These are phyloP conservation scores for Tardiomyces blankii DNA, from an alignment of 1,139 yeast genomes.

Conservation along the genomic window DNA sequence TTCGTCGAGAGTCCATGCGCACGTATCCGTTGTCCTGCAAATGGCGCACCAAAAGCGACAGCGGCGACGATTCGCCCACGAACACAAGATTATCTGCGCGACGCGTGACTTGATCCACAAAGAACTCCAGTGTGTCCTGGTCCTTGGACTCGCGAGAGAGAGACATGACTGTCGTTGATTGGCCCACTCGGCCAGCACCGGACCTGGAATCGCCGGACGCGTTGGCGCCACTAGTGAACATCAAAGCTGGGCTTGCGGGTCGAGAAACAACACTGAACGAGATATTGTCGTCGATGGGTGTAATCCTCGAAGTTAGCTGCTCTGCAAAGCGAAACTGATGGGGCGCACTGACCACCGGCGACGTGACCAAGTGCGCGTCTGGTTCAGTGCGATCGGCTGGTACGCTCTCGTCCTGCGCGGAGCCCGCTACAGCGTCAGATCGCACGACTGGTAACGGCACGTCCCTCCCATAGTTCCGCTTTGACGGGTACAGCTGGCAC, in stretches of 20 bases:
- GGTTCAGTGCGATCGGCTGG: too few species aligned
- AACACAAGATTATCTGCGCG: constrained; percentile 5
- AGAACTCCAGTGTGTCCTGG: constrained; percentile 2
- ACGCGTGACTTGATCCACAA: constrained; percentile 1
- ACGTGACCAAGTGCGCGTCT: too few species aligned
- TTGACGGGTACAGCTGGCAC: constrained; percentile 6
- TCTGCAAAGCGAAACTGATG: background rate
- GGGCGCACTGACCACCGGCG: too few species aligned
- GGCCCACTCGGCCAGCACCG: too few species aligned
- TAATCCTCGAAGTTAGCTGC: background rate
- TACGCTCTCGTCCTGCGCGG: background rate
- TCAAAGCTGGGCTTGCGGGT: too few species aligned
- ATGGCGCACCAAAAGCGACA: constrained; percentile 6
- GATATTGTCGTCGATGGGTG: background rate
- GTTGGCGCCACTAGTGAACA: too few species aligned
- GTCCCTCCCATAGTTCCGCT: background rate
- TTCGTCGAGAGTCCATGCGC: background rate
- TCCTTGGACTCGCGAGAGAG: background rate
- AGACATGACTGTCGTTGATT: background rate
- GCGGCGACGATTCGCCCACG: constrained; percentile 9
- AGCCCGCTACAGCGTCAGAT: background rate
- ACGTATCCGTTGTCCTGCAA: constrained; percentile 8
- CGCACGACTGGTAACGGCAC: background rate
- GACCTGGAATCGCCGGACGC: too few species aligned
- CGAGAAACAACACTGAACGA: too few species aligned